Conservation (phyloP, 23 red algal species). For the Rhodosorus marinus region DNA sequence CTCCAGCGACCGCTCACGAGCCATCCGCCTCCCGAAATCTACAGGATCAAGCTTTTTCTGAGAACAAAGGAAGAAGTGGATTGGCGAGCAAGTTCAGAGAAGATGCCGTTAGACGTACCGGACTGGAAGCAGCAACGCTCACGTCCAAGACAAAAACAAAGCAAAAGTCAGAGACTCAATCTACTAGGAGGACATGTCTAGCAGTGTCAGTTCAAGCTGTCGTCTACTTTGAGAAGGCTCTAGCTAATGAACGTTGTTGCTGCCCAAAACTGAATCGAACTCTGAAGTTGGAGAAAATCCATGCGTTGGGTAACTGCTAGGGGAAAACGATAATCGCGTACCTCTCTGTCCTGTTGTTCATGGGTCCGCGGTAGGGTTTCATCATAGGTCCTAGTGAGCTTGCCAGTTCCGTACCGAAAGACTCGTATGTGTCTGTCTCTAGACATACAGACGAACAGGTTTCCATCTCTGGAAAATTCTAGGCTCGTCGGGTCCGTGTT, state of each 20-base stretch:
- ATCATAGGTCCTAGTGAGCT: conserved; percentile 3
- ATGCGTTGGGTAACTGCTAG: too few species aligned
- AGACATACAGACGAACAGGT: conserved; percentile 5
- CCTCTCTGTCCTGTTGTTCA: too few species aligned
- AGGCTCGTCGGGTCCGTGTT: neutral
- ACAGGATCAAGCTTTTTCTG: conserved; percentile 2
- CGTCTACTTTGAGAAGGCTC: too few species aligned
- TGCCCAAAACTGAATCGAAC: too few species aligned
- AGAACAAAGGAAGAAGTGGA: conserved; percentile 7
- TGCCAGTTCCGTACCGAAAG: conserved; percentile 4
- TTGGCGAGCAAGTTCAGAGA: neutral
- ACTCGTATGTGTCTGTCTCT: conserved; percentile 4
- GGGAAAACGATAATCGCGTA: too few species aligned
- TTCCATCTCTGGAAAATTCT: conserved; percentile 2
- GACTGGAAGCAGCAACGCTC: conserved; percentile 1
- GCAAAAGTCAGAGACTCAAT: too few species aligned
- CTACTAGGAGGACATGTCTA: too few species aligned
- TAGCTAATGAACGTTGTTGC: too few species aligned
- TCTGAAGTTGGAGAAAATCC: too few species aligned
- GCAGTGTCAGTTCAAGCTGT: too few species aligned
- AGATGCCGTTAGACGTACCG: conserved; percentile 12
- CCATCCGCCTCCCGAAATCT: conserved; percentile 1
- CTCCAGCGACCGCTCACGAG: conserved; percentile 10
- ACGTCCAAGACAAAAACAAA: too few species aligned
- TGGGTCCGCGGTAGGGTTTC: too few species aligned